Conservation (phyloP, 2,329 filamentous ascomycete genomes). For the Fusarium brevicatenulatum region DNA sequence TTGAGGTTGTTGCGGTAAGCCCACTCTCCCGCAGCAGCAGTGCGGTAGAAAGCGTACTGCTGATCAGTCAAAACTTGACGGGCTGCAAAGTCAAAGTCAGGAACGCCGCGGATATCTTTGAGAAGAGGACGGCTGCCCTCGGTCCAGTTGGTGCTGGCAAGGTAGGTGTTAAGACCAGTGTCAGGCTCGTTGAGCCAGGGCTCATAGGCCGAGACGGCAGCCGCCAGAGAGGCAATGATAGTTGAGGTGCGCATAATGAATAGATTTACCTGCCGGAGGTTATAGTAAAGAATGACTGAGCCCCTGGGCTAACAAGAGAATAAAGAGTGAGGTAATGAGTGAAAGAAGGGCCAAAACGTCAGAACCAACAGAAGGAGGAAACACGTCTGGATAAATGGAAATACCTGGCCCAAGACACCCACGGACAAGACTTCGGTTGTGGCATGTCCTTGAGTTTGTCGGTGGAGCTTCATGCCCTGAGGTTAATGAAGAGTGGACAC, state of each 20-base stretch:
- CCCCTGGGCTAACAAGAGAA: not conserved
- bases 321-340: not conserved
- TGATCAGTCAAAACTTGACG: constrained; percentile 54
- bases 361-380: not conserved
- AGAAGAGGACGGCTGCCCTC: constrained; percentile 51
- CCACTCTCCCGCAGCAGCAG: constrained; percentile 61
- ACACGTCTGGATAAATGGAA: not conserved
- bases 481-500: constrained; percentile 30
- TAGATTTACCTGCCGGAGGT: constrained; percentile 22
- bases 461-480: constrained; percentile 31
- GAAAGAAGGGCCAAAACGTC: not conserved
- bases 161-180: constrained; percentile 47
- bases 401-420: too few species aligned
- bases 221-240: constrained; percentile 34
- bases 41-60: constrained; percentile 61
- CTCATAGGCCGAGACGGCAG: constrained; percentile 44
- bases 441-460: not conserved
- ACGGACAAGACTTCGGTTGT: not conserved
- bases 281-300: constrained; percentile 19
- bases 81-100: constrained; percentile 62
- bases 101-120: constrained; percentile 55
- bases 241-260: constrained; percentile 29
- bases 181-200: constrained; percentile 51
- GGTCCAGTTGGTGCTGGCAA: constrained; percentile 46
- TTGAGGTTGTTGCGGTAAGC: constrained; percentile 63